Evolutionary conservation across 2,329 filamentous ascomycete genomes (phyloP), one percentile per base, ranked within the genome.

Genomic region (Pyricularia grisea): DNA sequence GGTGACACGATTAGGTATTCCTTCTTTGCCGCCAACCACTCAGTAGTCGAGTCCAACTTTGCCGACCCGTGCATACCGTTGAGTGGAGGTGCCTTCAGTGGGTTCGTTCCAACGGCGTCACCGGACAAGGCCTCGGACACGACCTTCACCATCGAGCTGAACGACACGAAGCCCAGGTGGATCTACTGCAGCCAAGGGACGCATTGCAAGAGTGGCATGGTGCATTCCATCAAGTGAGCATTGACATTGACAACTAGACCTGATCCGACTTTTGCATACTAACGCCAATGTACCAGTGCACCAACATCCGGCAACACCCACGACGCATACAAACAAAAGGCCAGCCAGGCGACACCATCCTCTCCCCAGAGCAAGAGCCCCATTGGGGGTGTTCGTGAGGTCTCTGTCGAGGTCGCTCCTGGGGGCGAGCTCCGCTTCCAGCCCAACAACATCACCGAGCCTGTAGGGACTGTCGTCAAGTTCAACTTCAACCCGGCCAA

Each of bases 121-220:
- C 68, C 75, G 3, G 77, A 79, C 42, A 72, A 72, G 0, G 75
- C 74, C 6, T 74, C 77, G 2, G 74, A 76, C 17, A 79, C 78
- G 0, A 76, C 78, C 9, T 85, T 81, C 74, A 81, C 79, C 33
- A 79, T 85, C 70, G 78, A 77, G 2, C 73, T 85, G 63, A 79
- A 81, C 55, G 78, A 83, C 71, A 81, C 79, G 3, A 79, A 81
- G 70, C 81, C 83, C 4, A 77, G 83, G 23, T 85, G 82, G 81
- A 78, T 82, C 70, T 85, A 85, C 73, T 85, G 83, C 76, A 77
- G 75, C 23, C 77, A 80, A 68, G 77, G 74, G 1, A 77, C 78
- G 55, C 82, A 85, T 72, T 85, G 83, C 74, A 79, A 84, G 71
- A 76, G 70, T 27, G 78, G 79, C 68, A 81, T 81, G 79, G 75